Percentiles rank a stretch among this genome's conserved stretches.
Conservation (phyloP, 1,139 yeast genomes). For the Blastobotrys apis region DNA sequence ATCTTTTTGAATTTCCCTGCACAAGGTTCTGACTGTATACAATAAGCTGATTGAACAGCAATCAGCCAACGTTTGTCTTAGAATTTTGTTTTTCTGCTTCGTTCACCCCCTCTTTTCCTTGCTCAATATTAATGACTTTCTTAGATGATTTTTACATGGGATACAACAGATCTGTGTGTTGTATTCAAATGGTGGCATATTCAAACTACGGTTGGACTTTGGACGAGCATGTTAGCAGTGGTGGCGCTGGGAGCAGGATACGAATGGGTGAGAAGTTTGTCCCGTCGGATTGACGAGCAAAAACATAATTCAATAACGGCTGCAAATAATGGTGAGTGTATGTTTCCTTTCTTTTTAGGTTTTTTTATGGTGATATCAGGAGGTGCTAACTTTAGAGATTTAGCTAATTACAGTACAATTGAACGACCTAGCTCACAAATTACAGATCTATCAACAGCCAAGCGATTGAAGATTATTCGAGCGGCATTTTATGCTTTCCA, state of each 20-base stretch:
- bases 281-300: conserved; percentile 10
- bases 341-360: not conserved
- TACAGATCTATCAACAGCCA: conserved; percentile 8
- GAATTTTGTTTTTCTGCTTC: not conserved
- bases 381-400: too few species aligned
- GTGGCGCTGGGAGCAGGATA: conserved; percentile 52
- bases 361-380: not conserved
- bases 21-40: too few species aligned
- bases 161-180: conserved; percentile 65
- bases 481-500: conserved; percentile 59
- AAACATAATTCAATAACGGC: conserved; percentile 1
- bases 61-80: too few species aligned
- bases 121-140: conserved; percentile 8
- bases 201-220: conserved; percentile 46
- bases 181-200: conserved; percentile 80
- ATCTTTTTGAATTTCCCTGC: not conserved
- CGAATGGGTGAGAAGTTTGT: conserved; percentile 47
- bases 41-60: too few species aligned
- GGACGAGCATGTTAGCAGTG: conserved; percentile 50
- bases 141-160: conserved; percentile 79
- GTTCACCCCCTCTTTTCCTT: conserved; percentile 5
- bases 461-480: conserved; percentile 15
- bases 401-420: conserved; percentile 2
- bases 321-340: conserved; percentile 12
- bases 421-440: conserved; percentile 6